A percentile compares a stretch with the other conserved stretches of the same genome.
Evolutionary conservation across 2,329 filamentous ascomycete species (phyloP).

Genomic region (Pestalotiopsis sp.): DNA sequence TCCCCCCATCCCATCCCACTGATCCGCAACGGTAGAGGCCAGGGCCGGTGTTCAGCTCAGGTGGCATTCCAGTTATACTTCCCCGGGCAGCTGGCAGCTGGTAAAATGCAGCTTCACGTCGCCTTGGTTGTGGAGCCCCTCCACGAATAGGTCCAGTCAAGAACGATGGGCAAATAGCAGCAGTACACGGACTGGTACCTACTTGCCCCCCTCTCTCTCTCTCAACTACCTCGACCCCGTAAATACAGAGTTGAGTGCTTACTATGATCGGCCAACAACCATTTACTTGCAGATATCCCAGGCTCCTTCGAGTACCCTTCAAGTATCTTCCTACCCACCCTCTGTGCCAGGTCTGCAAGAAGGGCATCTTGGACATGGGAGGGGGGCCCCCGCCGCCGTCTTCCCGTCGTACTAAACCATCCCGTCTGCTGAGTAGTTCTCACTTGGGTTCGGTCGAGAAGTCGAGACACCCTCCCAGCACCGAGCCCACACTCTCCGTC

Average conservation of each 20-base stretch:
- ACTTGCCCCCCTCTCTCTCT: neutral
- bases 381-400: neutral
- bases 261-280: constrained; percentile 4
- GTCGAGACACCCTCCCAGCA: neutral
- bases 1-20: neutral
- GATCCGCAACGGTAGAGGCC: neutral
- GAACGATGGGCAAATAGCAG: neutral
- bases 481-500: constrained; percentile 5
- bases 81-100: neutral
- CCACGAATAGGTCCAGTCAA: neutral
- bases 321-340: neutral
- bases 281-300: neutral
- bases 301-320: neutral
- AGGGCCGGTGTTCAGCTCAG: neutral
- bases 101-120: neutral
- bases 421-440: constrained; percentile 7
- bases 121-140: neutral
- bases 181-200: neutral
- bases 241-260: neutral
- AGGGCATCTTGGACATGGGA: neutral
- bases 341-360: neutral
- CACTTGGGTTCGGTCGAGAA: neutral
- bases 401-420: constrained; percentile 10
- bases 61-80: neutral
- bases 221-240: neutral